A percentile compares a stretch with the other conserved stretches of the same genome.
These are phyloP conservation scores for Populus tremula DNA, from an alignment of 345 rosid species.

Conservation along the genomic window DNA sequence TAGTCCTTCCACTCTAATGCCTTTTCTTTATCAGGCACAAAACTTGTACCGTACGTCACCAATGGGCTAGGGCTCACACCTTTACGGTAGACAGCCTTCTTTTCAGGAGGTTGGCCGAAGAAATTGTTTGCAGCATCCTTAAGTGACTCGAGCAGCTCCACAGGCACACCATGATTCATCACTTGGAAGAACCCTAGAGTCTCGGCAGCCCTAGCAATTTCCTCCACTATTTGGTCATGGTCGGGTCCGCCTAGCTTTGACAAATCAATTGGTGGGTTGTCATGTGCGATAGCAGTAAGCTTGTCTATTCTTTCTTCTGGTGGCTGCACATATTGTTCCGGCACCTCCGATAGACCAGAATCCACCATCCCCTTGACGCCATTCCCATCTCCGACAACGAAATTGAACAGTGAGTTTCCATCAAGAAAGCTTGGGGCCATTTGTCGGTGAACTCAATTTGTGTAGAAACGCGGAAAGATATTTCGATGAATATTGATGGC, in stretches of 20 bases:
- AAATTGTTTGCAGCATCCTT: slow-evolving; percentile 43
- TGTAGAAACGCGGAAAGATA: background rate
- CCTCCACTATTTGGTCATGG: slow-evolving; percentile 32
- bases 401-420: slow-evolving; percentile 37
- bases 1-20: slow-evolving; percentile 71
- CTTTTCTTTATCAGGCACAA: slow-evolving; percentile 53
- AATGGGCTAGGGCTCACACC: slow-evolving; percentile 46
- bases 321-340: slow-evolving; percentile 31
- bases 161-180: slow-evolving; percentile 52
- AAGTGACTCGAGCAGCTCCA: slow-evolving; percentile 41
- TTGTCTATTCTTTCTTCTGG: slow-evolving; percentile 44
- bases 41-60: slow-evolving; percentile 56
- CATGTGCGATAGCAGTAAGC: slow-evolving; percentile 10
- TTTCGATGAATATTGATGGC: background rate
- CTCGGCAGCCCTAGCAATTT: slow-evolving; percentile 45
- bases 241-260: slow-evolving; percentile 40
- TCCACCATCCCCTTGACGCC: slow-evolving; percentile 61
- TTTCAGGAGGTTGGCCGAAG: slow-evolving; percentile 40
- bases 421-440: slow-evolving; percentile 36
- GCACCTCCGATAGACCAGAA: slow-evolving; percentile 41
- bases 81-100: slow-evolving; percentile 40
- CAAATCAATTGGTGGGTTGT: slow-evolving; percentile 41
- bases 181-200: slow-evolving; percentile 61
- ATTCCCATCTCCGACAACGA: slow-evolving; percentile 48
- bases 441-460: background rate